A percentile compares a stretch with the other conserved stretches of the same genome.
Evolutionary conservation across 495 filamentous ascomycete species (phyloP).

Genomic region (Penicillium canescens): DNA sequence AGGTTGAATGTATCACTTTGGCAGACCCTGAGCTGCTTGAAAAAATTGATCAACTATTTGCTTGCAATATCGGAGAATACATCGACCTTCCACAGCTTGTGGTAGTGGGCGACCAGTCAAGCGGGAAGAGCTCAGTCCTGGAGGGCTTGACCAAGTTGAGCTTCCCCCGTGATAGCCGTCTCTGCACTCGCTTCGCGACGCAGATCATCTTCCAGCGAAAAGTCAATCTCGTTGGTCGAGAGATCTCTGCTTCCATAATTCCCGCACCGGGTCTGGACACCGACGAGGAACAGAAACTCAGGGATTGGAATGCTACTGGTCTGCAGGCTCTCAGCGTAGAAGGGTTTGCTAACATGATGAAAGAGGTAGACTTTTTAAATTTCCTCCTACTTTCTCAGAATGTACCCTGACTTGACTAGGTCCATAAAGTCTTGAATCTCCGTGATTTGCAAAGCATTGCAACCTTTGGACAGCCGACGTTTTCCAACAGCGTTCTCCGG

Average conservation of each 20-base stretch:
- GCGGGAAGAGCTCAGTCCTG: constrained; percentile 46
- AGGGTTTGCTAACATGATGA: background rate
- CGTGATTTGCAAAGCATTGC: constrained; percentile 8
- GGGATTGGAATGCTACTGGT: constrained; percentile 19
- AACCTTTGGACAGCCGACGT: constrained; percentile 27
- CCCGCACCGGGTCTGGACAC: constrained; percentile 14
- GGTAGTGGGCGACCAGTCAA: constrained; percentile 45
- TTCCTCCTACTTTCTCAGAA: background rate
- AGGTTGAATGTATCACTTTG: background rate
- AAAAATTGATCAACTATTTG: constrained; percentile 46
- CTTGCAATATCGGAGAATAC: constrained; percentile 40
- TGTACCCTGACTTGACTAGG: constrained; percentile 10
- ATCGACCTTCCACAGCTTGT: constrained; percentile 40
- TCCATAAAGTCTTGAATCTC: constrained; percentile 31
- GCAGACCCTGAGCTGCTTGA: constrained; percentile 34
- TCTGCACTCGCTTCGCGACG: constrained; percentile 49
- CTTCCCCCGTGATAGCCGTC: constrained; percentile 41
- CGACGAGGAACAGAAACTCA: constrained; percentile 21
- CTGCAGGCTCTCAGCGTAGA: constrained; percentile 7
- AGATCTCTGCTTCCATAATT: constrained; percentile 27
- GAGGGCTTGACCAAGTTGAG: constrained; percentile 44
- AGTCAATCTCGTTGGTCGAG: background rate
- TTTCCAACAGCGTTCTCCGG: constrained; percentile 59
- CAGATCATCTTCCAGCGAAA: constrained; percentile 50
- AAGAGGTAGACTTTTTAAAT: background rate